phyloP scores from a whole-genome alignment of 1,284 basidiomycete genomes.

The Sanghuangporus sanghuang region DNA sequence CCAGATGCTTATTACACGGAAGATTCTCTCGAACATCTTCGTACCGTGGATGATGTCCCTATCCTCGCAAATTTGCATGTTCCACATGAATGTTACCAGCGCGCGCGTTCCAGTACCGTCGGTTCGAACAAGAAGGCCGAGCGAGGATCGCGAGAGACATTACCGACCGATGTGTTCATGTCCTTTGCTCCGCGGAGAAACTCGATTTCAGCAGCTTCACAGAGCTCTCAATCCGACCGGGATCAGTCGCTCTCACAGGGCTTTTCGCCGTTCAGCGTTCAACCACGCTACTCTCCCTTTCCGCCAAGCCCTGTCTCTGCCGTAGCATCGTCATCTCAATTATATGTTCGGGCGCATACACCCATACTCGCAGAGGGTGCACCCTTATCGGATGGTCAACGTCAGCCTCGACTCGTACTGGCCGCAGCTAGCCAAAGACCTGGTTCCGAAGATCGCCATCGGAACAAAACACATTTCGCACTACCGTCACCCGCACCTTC shows the following conservation, averaged over 20 bases:
- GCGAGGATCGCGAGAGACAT: constrained; percentile 2
- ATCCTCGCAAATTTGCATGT: constrained; percentile 47
- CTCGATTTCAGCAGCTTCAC: constrained; percentile 15
- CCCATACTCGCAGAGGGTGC: not conserved
- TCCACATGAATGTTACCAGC: constrained; percentile 55
- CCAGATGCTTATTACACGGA: constrained; percentile 70
- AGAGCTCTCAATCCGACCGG: constrained; percentile 13
- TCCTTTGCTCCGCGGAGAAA: constrained; percentile 15
- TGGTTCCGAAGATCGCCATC: not conserved
- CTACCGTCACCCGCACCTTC: constrained; percentile 13
- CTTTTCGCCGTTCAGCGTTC: constrained; percentile 1
- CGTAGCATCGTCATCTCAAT: constrained; percentile 2
- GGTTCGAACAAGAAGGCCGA: constrained; percentile 11
- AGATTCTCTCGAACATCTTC: constrained; percentile 50
- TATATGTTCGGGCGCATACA: not conserved
- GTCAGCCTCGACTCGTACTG: not conserved
- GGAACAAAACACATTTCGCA: not conserved
- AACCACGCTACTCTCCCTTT: constrained; percentile 12
- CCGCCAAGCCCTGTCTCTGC: constrained; percentile 11
- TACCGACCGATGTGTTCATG: constrained; percentile 3
- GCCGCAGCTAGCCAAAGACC: constrained; percentile 5
- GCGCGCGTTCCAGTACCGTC: constrained; percentile 41
- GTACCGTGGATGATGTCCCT: constrained; percentile 53
- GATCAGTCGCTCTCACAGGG: constrained; percentile 5
- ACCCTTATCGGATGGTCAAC: not conserved